Percentiles rank a stretch among this genome's conserved stretches.
Conservation (phyloP, 2,329 filamentous ascomycete genomes). For the Dryadomyces quercus-mongolicae region DNA sequence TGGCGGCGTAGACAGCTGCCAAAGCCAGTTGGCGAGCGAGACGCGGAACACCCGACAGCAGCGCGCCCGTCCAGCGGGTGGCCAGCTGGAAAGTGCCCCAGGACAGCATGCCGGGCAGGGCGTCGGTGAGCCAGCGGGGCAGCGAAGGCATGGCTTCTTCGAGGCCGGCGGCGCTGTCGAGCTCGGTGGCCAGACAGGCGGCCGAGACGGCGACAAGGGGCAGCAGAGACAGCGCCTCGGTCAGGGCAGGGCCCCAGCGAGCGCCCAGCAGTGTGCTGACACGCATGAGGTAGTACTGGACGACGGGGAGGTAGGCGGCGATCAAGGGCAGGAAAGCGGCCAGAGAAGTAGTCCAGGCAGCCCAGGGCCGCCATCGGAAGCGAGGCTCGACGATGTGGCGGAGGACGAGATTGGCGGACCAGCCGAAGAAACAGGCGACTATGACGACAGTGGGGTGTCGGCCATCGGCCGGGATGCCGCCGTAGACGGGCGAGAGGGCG, state of each 20-base stretch:
- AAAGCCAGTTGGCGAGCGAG: slow-evolving; percentile 60
- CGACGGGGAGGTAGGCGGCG: slow-evolving; percentile 60
- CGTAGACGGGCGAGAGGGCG: slow-evolving; percentile 77
- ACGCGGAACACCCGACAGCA: slow-evolving; percentile 50
- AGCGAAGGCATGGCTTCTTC: slow-evolving; percentile 35
- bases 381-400: slow-evolving; percentile 20
- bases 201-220: slow-evolving; percentile 54
- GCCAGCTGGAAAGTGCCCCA: slow-evolving; percentile 51
- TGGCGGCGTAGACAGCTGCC: slow-evolving; percentile 48
- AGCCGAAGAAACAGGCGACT: slow-evolving; percentile 56
- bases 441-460: slow-evolving; percentile 60
- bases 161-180: slow-evolving; percentile 38
- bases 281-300: slow-evolving; percentile 60
- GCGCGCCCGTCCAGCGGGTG: slow-evolving; percentile 21
- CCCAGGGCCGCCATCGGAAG: neutral
- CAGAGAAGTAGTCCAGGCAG: slow-evolving; percentile 19
- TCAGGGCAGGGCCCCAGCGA: slow-evolving; percentile 60
- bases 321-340: slow-evolving; percentile 55
- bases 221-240: slow-evolving; percentile 61
- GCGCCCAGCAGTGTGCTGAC: slow-evolving; percentile 56
- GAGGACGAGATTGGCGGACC: slow-evolving; percentile 53
- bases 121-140: slow-evolving; percentile 47
- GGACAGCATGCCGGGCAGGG: slow-evolving; percentile 51
- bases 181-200: slow-evolving; percentile 48
- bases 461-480: slow-evolving; percentile 62